These are phyloP conservation scores for Whalleya microplaca DNA, from an alignment of 2,329 filamentous ascomycete species.

Conservation along the genomic window DNA sequence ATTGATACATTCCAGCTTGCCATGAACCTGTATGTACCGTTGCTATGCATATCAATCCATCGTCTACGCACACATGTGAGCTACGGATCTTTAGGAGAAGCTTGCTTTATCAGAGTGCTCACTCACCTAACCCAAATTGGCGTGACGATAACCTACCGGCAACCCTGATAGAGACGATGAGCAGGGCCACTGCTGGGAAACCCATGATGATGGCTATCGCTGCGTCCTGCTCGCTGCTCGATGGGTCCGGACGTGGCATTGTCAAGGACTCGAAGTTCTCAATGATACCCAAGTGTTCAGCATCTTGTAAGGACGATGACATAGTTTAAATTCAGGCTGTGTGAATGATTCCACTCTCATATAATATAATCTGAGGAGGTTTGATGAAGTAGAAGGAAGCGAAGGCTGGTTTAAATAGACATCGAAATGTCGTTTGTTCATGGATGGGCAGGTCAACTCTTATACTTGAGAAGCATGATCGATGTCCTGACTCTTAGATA, in stretches of 20 bases:
- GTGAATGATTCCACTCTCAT: slow-evolving; percentile 1
- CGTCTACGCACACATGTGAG: slow-evolving; percentile 22
- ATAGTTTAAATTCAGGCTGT: slow-evolving; percentile 1
- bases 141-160: slow-evolving; percentile 25
- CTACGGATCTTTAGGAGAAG: not conserved
- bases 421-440: not conserved
- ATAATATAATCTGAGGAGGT: not conserved
- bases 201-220: slow-evolving; percentile 23
- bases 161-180: slow-evolving; percentile 25
- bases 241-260: slow-evolving; percentile 16
- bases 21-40: slow-evolving; percentile 19
- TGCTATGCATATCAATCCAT: slow-evolving; percentile 27
- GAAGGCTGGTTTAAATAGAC: slow-evolving; percentile 5
- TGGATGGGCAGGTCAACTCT: not conserved
- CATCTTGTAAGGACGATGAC: slow-evolving; percentile 5
- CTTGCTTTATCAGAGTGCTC: not conserved
- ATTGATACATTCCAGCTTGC: not conserved
- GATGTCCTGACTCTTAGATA: slow-evolving; percentile 2
- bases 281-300: not conserved
- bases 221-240: slow-evolving; percentile 20
- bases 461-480: not conserved
- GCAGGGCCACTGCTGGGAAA: slow-evolving; percentile 24
- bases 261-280: slow-evolving; percentile 10
- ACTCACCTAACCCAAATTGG: slow-evolving; percentile 28
- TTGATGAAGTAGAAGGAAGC: not conserved